phyloP scores from a whole-genome alignment of 1,284 basidiomycete species.

The Trichosporon sp. region DNA sequence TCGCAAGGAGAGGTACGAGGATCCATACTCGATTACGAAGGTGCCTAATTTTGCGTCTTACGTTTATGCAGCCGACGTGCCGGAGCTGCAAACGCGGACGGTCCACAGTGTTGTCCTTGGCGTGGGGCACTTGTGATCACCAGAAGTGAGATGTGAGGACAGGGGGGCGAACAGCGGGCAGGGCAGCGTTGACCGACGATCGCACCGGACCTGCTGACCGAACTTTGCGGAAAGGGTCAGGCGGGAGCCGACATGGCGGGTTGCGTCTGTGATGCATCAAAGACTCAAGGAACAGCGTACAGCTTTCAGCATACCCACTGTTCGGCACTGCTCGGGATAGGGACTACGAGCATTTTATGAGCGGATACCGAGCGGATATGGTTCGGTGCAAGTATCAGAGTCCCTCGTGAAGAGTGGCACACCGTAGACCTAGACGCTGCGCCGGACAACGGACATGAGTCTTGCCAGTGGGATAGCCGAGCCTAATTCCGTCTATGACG shows the following conservation, averaged over 20 bases:
- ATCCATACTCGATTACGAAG: too few species aligned
- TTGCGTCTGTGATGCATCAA: neutral
- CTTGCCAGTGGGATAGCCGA: neutral
- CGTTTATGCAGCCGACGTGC: too few species aligned
- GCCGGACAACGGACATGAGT: neutral
- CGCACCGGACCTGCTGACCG: neutral
- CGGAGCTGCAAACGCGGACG: too few species aligned
- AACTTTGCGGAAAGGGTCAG: neutral
- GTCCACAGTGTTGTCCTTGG: too few species aligned
- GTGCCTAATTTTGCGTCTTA: too few species aligned
- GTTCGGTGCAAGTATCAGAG: neutral
- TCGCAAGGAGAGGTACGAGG: too few species aligned
- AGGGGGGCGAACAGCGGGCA: neutral
- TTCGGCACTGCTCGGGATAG: neutral
- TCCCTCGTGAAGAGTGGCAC: neutral
- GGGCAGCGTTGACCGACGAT: neutral
- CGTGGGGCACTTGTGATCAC: too few species aligned
- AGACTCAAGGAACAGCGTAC: neutral
- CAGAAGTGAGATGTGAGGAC: too few species aligned
- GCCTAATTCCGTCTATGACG: constrained; percentile 2
- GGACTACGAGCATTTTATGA: neutral
- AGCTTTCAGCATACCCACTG: neutral
- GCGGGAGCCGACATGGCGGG: too few species aligned
- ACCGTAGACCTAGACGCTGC: neutral
- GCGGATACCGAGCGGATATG: neutral